These are phyloP conservation scores for Fraxinus albicans DNA, from an alignment of 305 asterid genomes.

Conservation along the genomic window DNA sequence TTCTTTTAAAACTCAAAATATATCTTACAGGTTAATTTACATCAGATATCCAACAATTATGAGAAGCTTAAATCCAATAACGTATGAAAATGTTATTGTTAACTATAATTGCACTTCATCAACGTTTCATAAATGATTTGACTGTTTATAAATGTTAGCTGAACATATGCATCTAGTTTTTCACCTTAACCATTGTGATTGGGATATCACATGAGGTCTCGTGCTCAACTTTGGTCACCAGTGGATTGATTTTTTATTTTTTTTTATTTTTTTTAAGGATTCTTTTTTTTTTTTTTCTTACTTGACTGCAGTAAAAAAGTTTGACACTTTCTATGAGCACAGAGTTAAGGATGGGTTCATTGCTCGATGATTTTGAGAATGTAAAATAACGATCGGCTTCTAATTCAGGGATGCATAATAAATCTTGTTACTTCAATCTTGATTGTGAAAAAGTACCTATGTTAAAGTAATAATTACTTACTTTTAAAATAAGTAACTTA, in stretches of 20 bases:
- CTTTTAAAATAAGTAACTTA: neutral
- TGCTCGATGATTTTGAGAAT: neutral
- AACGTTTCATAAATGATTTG: too few relatives aligned
- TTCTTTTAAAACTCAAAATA: neutral
- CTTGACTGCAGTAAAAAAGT: neutral
- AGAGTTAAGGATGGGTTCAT: neutral
- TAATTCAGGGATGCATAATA: neutral
- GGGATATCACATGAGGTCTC: neutral
- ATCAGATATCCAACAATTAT: too few relatives aligned
- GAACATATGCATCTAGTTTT: neutral
- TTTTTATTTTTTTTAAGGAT: too few relatives aligned
- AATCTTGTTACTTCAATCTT: too few relatives aligned
- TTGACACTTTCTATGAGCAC: too few relatives aligned
- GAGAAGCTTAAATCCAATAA: too few relatives aligned
- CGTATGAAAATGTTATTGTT: too few relatives aligned
- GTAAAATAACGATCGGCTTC: neutral
- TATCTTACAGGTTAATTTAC: too few relatives aligned
- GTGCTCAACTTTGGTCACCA: neutral
- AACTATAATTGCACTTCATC: too few relatives aligned
- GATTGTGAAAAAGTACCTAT: neutral
- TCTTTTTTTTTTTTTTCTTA: neutral
- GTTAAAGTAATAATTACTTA: neutral
- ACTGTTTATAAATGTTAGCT: neutral
- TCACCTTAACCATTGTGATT: neutral
- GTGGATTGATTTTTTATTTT: neutral